Base-by-base conservation (phyloP, 306 rosid genomes). In the Pterocarpus santalinus region DNA sequence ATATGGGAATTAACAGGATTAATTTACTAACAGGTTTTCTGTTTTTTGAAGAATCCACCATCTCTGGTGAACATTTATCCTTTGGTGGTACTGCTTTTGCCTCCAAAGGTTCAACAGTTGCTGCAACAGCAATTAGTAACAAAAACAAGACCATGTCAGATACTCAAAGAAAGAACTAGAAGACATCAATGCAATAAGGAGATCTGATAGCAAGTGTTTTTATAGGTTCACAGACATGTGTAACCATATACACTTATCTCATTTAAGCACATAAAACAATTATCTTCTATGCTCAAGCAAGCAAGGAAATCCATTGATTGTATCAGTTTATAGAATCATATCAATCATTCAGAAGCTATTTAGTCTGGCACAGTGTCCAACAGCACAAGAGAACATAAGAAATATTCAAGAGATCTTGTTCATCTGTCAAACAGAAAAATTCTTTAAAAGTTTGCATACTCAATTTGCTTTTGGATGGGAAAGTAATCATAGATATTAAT, bases 11-110 rank as follows among this genome's bases (percentile, higher is more conserved):
- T 43, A 47, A 73, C 39, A 73, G 66, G 78, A 67, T 78, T 28
- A 47, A 55, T 75, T 65, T 65, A 85, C 97, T 86, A 16, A 95
- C 98, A 5, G 84, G 44, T 85, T 94, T 94, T 85, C 68, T 91
- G 86, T 28, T 86, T 85, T 91, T 94, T n/a, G 78, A 80, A 81
- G 87, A 44, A 80, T 85, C 86, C 49, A 64, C 82, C 69, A 35
- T 81, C 82, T 82, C 97, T 49, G 84, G 4, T 12, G 85, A 79
- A 43, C 84, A 65, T 22, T 75, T 67, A 53, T 91, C 91, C 82
- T 87, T 91, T 62, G 7, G 35, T 36, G 83, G 83, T 64, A 77
- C 34, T 8, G 75, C 68, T 56, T 86, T 81, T 67, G 89, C 78
- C 76, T 86, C 92, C 79, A 67, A 76, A 46, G 81, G 81, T 64